These are phyloP conservation scores for Bruguiera hainesii DNA, from an alignment of 441 rosid genomes.

Conservation along the genomic window DNA sequence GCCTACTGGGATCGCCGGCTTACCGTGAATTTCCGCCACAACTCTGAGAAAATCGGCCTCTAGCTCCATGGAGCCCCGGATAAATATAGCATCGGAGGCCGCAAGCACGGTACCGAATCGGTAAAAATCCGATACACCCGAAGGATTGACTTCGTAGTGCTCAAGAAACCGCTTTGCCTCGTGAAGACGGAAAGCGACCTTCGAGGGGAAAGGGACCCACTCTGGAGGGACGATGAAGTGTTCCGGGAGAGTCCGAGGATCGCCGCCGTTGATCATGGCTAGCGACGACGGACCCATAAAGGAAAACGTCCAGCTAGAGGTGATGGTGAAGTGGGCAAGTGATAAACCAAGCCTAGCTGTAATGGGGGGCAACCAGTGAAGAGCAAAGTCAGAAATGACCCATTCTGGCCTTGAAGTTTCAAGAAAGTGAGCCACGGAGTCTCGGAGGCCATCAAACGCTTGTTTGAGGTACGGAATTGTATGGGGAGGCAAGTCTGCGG, in stretches of 20 bases:
- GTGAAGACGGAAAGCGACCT: slow-evolving; percentile 8
- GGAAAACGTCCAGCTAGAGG: neutral
- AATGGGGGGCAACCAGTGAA: slow-evolving; percentile 19
- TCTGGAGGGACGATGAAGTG: slow-evolving; percentile 15
- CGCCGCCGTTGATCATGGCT: neutral
- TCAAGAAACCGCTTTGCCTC: slow-evolving; percentile 19
- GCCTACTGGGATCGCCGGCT: slow-evolving; percentile 26
- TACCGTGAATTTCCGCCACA: neutral
- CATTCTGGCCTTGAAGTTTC: slow-evolving; percentile 17
- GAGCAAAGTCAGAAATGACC: slow-evolving; percentile 23
- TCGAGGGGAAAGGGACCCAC: slow-evolving; percentile 21
- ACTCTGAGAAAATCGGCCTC: slow-evolving; percentile 25
- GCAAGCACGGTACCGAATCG: neutral
- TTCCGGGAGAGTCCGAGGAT: neutral
- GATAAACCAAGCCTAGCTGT: slow-evolving; percentile 17
- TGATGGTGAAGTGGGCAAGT: slow-evolving; percentile 4
- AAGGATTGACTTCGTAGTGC: neutral
- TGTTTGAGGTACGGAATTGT: slow-evolving; percentile 21
- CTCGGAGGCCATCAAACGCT: slow-evolving; percentile 21
- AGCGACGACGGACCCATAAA: neutral
- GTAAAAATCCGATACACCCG: slow-evolving; percentile 5
- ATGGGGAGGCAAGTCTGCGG: slow-evolving; percentile 19
- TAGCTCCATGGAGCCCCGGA: slow-evolving; percentile 28
- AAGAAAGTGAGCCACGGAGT: slow-evolving; percentile 18
- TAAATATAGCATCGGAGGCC: slow-evolving; percentile 15